Evolutionary conservation across 371 early-diverging fungal genomes (phyloP).

Genomic region (Mucor mucedo): DNA sequence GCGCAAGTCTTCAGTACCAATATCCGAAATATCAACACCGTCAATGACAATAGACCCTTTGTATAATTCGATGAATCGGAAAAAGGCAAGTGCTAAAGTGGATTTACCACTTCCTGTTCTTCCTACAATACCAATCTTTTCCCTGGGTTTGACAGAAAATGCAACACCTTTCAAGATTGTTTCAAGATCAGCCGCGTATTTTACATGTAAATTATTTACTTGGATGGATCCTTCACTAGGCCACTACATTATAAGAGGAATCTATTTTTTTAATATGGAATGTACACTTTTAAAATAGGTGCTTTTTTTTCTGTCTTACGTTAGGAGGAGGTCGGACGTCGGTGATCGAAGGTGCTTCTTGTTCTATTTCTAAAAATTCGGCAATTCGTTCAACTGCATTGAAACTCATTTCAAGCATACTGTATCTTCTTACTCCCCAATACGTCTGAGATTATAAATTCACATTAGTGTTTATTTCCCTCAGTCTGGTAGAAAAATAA

Average conservation of each 20-base stretch:
- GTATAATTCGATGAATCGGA: slow-evolving; percentile 73
- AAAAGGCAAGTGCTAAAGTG: slow-evolving; percentile 49
- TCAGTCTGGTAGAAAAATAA: neutral
- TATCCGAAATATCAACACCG: slow-evolving; percentile 70
- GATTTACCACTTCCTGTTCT: too few species aligned
- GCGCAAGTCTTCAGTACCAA: slow-evolving; percentile 75
- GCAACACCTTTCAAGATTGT: slow-evolving; percentile 63
- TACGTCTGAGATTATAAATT: slow-evolving; percentile 37
- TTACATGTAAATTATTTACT: slow-evolving; percentile 58
- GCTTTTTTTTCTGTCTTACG: slow-evolving; percentile 25
- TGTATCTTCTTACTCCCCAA: slow-evolving; percentile 73
- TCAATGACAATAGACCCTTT: slow-evolving; percentile 76
- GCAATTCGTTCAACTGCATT: slow-evolving; percentile 86
- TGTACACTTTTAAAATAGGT: too few species aligned
- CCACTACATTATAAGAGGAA: slow-evolving; percentile 46
- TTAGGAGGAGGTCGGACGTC: slow-evolving; percentile 58
- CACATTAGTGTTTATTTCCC: too few species aligned
- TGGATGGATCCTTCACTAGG: slow-evolving; percentile 67
- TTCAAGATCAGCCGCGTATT: slow-evolving; percentile 64
- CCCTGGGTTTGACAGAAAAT: slow-evolving; percentile 52
- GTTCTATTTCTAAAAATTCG: slow-evolving; percentile 77
- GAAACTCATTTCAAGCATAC: slow-evolving; percentile 80
- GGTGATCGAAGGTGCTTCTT: slow-evolving; percentile 71
- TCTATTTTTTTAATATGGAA: neutral
- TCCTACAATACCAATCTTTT: slow-evolving; percentile 29